Conservation (phyloP, 257 asterid species). For the Capsicum pubescens region DNA sequence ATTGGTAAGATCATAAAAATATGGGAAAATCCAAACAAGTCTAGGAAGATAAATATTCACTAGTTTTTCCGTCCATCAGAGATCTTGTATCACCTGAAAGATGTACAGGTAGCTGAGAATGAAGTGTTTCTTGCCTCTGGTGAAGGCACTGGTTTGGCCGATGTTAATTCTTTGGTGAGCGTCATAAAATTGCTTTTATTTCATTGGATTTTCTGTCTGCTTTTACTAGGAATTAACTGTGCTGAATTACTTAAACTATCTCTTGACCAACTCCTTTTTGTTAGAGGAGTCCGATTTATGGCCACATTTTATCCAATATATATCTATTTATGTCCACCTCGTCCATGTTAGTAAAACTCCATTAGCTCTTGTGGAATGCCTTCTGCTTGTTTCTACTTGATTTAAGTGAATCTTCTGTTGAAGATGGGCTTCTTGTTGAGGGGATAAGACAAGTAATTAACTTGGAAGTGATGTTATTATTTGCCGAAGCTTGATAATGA, state of each 20-base stretch:
- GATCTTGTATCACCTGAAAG: constrained; percentile 52
- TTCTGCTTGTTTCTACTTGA: constrained; percentile 9
- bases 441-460: background rate
- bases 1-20: constrained; percentile 73
- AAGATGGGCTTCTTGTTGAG: background rate
- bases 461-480: background rate
- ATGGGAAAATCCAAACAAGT: constrained; percentile 58
- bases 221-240: background rate
- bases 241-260: background rate
- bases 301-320: background rate
- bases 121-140: constrained; percentile 85
- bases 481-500: background rate
- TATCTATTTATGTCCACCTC: background rate
- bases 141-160: constrained; percentile 66
- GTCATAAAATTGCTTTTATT: background rate
- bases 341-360: constrained; percentile 8
- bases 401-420: background rate
- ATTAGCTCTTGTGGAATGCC: background rate
- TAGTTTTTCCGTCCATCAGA: constrained; percentile 89
- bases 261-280: background rate
- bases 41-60: constrained; percentile 68
- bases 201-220: constrained; percentile 4
- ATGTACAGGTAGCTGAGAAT: constrained; percentile 48
- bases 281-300: background rate
- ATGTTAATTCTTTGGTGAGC: constrained; percentile 67